These are phyloP conservation scores for Tuber aestivum DNA, from an alignment of 495 filamentous ascomycete species.

Conservation along the genomic window DNA sequence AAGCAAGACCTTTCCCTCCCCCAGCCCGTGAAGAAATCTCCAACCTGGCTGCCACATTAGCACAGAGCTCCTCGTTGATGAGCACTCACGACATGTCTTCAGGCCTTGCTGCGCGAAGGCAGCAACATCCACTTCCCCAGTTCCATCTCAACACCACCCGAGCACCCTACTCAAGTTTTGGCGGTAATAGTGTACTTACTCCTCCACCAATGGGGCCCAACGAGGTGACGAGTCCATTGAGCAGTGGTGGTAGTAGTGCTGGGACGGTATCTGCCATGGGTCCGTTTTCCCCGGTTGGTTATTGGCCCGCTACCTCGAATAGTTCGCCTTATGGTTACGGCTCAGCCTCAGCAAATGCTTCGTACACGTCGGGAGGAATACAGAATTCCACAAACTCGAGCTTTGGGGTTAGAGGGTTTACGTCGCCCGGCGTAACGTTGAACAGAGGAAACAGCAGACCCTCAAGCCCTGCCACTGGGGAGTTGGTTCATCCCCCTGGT, in stretches of 20 bases:
- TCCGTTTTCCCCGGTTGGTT: constrained; percentile 37
- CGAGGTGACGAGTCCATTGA: constrained; percentile 39
- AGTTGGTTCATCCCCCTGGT: constrained; percentile 34
- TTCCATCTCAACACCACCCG: constrained; percentile 39
- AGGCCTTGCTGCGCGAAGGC: constrained; percentile 39
- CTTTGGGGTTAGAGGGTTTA: constrained; percentile 35
- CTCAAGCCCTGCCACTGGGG: constrained; percentile 34
- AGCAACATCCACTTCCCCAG: constrained; percentile 36
- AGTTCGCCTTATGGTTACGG: constrained; percentile 37
- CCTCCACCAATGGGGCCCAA: constrained; percentile 34
- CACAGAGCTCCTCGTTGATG: constrained; percentile 37
- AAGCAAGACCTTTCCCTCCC: constrained; percentile 32
- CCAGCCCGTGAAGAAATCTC: constrained; percentile 35
- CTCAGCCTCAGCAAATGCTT: constrained; percentile 25
- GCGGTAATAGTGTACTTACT: constrained; percentile 29
- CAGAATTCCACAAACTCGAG: constrained; percentile 17
- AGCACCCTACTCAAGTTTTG: constrained; percentile 30
- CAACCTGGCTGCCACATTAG: constrained; percentile 38
- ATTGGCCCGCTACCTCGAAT: constrained; percentile 28
- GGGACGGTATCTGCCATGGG: constrained; percentile 34
- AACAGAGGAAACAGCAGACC: constrained; percentile 39
- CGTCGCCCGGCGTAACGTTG: constrained; percentile 30
- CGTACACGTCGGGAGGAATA: constrained; percentile 23
- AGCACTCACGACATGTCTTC: constrained; percentile 38
- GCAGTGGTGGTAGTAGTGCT: constrained; percentile 34